Conservation (phyloP, 2,329 filamentous ascomycete species). For the Alternaria dauci region DNA sequence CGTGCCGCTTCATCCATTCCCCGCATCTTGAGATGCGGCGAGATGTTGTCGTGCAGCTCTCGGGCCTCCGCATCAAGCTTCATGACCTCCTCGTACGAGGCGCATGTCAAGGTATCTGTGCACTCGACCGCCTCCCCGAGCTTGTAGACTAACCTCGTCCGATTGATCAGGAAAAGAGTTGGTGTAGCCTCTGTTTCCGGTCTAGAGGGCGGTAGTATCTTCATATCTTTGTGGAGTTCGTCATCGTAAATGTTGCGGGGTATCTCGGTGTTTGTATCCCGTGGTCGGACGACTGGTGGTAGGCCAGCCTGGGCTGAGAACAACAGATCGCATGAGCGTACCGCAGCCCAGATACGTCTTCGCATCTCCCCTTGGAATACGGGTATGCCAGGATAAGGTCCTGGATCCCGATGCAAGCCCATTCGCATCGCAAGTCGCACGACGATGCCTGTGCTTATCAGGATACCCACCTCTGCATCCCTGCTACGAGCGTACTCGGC, state of each 20-base stretch:
- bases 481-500: slow-evolving; percentile 76
- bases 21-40: slow-evolving; percentile 80
- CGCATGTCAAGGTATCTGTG: slow-evolving; percentile 69
- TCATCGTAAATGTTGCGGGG: slow-evolving; percentile 84
- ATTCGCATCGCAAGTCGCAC: slow-evolving; percentile 72
- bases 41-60: slow-evolving; percentile 70
- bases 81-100: slow-evolving; percentile 68
- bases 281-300: slow-evolving; percentile 72
- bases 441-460: slow-evolving; percentile 68
- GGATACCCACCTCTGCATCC: slow-evolving; percentile 75
- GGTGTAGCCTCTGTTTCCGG: slow-evolving; percentile 76
- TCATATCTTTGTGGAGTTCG: slow-evolving; percentile 75
- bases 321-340: slow-evolving; percentile 76
- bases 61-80: slow-evolving; percentile 67
- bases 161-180: slow-evolving; percentile 80
- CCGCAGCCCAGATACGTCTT: slow-evolving; percentile 70
- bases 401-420: slow-evolving; percentile 81
- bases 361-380: slow-evolving; percentile 79
- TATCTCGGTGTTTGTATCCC: slow-evolving; percentile 77
- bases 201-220: slow-evolving; percentile 71
- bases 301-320: slow-evolving; percentile 76
- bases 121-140: slow-evolving; percentile 76
- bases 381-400: slow-evolving; percentile 74
- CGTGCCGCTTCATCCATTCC: slow-evolving; percentile 75
- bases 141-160: slow-evolving; percentile 71